These are phyloP conservation scores for Chalciporus chontae DNA, from an alignment of 768 basidiomycete genomes.

Conservation along the genomic window DNA sequence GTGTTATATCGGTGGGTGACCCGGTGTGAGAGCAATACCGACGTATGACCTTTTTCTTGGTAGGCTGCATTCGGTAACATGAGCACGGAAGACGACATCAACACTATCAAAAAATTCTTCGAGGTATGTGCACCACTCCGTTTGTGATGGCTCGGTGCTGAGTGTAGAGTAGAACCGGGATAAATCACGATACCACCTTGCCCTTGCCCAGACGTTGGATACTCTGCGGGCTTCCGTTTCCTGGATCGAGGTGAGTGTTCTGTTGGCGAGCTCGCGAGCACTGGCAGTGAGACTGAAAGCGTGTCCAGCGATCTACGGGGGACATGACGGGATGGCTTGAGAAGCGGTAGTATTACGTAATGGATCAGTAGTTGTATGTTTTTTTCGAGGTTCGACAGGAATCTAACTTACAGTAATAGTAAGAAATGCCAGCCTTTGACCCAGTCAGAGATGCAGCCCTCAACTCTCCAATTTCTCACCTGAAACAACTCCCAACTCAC, in stretches of 20 bases:
- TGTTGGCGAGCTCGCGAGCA: not conserved
- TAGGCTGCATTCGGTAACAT: constrained; percentile 44
- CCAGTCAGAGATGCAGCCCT: constrained; percentile 85
- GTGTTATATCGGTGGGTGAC: constrained; percentile 48
- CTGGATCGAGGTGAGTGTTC: constrained; percentile 56
- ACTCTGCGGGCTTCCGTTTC: constrained; percentile 55
- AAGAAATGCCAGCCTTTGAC: constrained; percentile 67
- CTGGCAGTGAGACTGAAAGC: not conserved
- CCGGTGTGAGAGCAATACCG: not conserved
- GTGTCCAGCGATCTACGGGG: constrained; percentile 51
- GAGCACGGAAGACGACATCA: constrained; percentile 64
- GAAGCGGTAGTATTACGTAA: constrained; percentile 17
- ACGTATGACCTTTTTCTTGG: constrained; percentile 13
- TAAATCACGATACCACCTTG: constrained; percentile 62
- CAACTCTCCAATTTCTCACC: constrained; percentile 62
- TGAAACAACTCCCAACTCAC: constrained; percentile 34
- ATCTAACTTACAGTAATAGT: no score
- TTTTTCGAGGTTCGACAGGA: no score
- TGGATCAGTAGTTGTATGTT: not conserved
- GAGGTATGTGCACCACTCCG: constrained; percentile 41
- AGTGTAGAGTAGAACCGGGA: constrained; percentile 50
- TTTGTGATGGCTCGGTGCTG: not conserved
- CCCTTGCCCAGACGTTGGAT: constrained; percentile 67
- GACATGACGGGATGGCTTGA: constrained; percentile 57
- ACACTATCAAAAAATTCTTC: constrained; percentile 68